These are phyloP conservation scores for Dothideomycetidae sp. DNA, from an alignment of 2,329 filamentous ascomycete species.

Conservation along the genomic window DNA sequence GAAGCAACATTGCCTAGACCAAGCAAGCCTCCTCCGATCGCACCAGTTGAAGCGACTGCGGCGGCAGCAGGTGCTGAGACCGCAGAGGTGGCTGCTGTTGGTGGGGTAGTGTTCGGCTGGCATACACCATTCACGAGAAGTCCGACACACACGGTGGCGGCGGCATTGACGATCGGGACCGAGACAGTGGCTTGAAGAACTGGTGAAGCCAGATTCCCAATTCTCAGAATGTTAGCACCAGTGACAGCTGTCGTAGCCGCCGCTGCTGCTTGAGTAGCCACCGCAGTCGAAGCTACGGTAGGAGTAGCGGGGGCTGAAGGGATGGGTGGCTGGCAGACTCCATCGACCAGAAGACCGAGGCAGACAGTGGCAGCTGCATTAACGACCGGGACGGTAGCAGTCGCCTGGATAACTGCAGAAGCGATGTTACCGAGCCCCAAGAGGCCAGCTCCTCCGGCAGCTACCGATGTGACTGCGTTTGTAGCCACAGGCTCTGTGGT, in stretches of 20 bases:
- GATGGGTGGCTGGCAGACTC: constrained; percentile 22
- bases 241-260: no score
- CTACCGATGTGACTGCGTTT: constrained; percentile 1
- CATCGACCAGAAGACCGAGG: constrained; percentile 6
- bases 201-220: no score
- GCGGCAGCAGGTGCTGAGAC: background rate
- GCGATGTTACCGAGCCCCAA: constrained; percentile 4
- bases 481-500: background rate
- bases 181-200: constrained; percentile 4
- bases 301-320: constrained; percentile 53
- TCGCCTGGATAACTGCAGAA: constrained; percentile 3
- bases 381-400: constrained; percentile 3
- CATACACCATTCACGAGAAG: constrained; percentile 4
- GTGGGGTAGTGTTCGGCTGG: background rate
- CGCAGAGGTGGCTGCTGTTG: background rate
- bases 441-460: constrained; percentile 3
- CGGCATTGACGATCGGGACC: constrained; percentile 2
- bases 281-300: constrained; percentile 44
- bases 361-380: constrained; percentile 6
- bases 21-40: constrained; percentile 1
- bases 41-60: background rate
- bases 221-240: no score
- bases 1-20: background rate
- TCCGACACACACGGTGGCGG: constrained; percentile 5
- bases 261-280: background rate